Evolutionary conservation across 108 stramenopile genomes (phyloP).

Genomic region (Discostella pseudostelligera): DNA sequence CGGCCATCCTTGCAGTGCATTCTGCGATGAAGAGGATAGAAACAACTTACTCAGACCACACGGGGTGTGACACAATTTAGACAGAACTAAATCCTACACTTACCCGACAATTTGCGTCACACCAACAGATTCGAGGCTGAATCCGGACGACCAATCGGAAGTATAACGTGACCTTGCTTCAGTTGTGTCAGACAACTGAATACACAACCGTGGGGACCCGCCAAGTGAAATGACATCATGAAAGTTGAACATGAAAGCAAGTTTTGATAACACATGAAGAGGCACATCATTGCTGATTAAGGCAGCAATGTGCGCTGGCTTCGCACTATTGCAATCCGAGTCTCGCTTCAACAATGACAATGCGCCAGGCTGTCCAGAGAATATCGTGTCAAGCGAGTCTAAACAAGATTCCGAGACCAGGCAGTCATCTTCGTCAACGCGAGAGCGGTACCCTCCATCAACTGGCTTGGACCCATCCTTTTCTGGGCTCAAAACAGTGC

Average conservation of each 20-base stretch:
- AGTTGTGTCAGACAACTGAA: slow-evolving; percentile 70
- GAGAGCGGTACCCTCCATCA: slow-evolving; percentile 58
- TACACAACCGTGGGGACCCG: slow-evolving; percentile 69
- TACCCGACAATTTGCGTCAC: slow-evolving; percentile 89
- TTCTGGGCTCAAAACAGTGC: slow-evolving; percentile 62
- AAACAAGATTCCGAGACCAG: slow-evolving; percentile 21
- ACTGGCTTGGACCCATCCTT: slow-evolving; percentile 56
- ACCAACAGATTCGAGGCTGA: slow-evolving; percentile 94
- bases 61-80: no score
- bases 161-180: slow-evolving; percentile 47
- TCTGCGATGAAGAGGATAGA: slow-evolving; percentile 25
- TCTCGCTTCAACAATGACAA: slow-evolving; percentile 41
- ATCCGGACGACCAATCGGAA: slow-evolving; percentile 84
- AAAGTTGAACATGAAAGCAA: slow-evolving; percentile 97
- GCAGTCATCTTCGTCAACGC: slow-evolving; percentile 6
- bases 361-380: slow-evolving; percentile 77
- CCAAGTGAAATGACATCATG: slow-evolving; percentile 65
- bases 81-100: slow-evolving; percentile 2
- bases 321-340: slow-evolving; percentile 26
- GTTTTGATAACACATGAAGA: slow-evolving; percentile 58
- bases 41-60: background rate
- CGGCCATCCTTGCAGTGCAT: slow-evolving; percentile 86
- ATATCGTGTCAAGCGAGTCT: slow-evolving; percentile 55
- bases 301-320: slow-evolving; percentile 43
- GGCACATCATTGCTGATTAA: slow-evolving; percentile 72